A percentile compares a stretch with the other conserved stretches of the same genome.
These are phyloP conservation scores for Clonostachys solani DNA, from an alignment of 2,329 filamentous ascomycete species.

Conservation along the genomic window DNA sequence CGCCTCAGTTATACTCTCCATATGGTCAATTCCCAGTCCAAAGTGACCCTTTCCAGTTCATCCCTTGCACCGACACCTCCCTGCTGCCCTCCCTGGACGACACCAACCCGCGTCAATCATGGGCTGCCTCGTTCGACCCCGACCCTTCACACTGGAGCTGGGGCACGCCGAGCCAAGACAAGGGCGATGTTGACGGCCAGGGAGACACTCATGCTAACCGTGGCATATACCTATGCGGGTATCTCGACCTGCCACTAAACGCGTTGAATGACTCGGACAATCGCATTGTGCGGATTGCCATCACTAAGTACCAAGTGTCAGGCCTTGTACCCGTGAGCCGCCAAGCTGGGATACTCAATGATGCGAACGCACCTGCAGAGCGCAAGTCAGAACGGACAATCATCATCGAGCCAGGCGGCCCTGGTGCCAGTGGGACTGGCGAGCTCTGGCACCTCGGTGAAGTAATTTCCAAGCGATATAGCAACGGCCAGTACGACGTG, in stretches of 20 bases:
- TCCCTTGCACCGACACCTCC: no score
- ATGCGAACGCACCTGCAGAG: conserved; percentile 1
- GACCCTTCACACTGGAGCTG: conserved; percentile 41
- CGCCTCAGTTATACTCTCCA: no score
- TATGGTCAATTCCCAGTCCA: no score
- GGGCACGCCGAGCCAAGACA: conserved; percentile 18
- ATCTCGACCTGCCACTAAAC: conserved; percentile 42
- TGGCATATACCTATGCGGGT: conserved; percentile 43
- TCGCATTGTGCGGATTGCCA: conserved; percentile 39
- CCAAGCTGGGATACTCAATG: no score
- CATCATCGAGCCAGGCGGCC: conserved; percentile 45
- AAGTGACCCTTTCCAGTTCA: no score
- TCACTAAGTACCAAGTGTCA: conserved; percentile 43
- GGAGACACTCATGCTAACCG: conserved; percentile 23
- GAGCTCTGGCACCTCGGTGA: conserved; percentile 33
- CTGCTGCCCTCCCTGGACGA: no score
- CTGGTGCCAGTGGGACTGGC: conserved; percentile 40
- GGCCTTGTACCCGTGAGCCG: conserved; percentile 24
- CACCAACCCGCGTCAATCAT: conserved; percentile 28
- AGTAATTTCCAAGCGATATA: conserved; percentile 30
- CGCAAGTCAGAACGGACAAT: conserved; percentile 35
- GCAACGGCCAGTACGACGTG: conserved; percentile 37
- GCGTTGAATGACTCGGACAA: conserved; percentile 37
- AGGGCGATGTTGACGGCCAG: conserved; percentile 9
- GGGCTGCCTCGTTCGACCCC: conserved; percentile 25